Percentiles rank a stretch among this genome's conserved stretches.
phyloP scores from a whole-genome alignment of 768 basidiomycete species.

The Scleroderma bovista region DNA sequence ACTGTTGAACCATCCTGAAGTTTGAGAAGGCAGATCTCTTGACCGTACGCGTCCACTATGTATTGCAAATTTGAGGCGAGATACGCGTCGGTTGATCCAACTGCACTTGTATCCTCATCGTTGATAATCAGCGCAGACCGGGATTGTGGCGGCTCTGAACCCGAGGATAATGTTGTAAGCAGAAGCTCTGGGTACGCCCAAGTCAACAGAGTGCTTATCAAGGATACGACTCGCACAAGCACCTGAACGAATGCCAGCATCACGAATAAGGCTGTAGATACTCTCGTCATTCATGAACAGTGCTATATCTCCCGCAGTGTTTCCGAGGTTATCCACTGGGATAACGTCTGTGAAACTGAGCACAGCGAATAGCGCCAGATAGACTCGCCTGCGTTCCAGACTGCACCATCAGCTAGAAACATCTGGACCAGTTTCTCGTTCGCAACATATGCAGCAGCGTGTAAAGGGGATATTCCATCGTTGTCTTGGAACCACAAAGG shows the following conservation, averaged over 20 bases:
- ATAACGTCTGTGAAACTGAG: not conserved
- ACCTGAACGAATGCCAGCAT: conserved; percentile 92
- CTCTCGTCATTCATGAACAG: conserved; percentile 74
- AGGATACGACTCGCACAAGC: conserved; percentile 13
- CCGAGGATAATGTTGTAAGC: conserved; percentile 54
- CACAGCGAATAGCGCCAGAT: not conserved
- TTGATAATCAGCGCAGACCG: conserved; percentile 38
- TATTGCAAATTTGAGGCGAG: conserved; percentile 66
- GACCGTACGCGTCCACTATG: conserved; percentile 62
- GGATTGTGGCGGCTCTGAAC: conserved; percentile 22
- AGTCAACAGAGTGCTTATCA: conserved; percentile 1
- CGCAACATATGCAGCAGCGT: conserved; percentile 78
- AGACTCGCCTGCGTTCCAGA: conserved; percentile 81
- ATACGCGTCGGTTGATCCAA: conserved; percentile 63
- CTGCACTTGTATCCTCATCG: conserved; percentile 48
- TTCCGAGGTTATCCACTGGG: conserved; percentile 68
- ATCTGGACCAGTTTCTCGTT: conserved; percentile 56
- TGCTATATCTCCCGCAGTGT: conserved; percentile 88
- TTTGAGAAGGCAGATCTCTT: conserved; percentile 74
- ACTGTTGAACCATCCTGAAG: conserved; percentile 64
- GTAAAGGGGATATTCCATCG: conserved; percentile 77
- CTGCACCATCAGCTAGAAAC: conserved; percentile 75
- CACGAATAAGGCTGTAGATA: conserved; percentile 76
- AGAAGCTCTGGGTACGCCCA: conserved; percentile 53
- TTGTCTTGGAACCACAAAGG: conserved; percentile 90